These are phyloP conservation scores for Heliosperma pusillum DNA, from an alignment of 148 eudicot species.

Conservation along the genomic window DNA sequence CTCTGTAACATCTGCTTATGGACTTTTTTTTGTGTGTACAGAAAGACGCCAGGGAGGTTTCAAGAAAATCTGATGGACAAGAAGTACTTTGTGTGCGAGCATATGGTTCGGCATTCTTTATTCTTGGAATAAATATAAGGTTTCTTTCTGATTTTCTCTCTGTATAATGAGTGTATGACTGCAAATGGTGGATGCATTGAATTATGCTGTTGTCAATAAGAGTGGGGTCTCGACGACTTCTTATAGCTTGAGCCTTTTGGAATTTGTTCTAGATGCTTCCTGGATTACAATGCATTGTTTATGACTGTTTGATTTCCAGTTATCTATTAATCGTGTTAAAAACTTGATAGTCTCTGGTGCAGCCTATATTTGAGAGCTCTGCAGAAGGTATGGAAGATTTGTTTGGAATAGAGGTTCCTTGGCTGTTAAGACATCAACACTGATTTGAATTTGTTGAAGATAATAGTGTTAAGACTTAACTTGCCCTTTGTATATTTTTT, in stretches of 20 bases:
- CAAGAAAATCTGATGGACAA: slow-evolving; percentile 60
- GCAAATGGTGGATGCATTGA: neutral
- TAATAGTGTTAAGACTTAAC: neutral
- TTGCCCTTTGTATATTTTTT: neutral
- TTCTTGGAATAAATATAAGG: slow-evolving; percentile 93
- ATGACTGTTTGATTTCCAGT: neutral
- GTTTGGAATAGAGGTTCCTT: neutral
- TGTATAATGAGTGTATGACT: neutral
- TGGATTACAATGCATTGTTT: neutral
- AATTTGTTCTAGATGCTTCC: neutral
- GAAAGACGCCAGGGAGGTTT: slow-evolving; percentile 42
- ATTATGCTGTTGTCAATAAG: neutral
- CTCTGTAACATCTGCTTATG: slow-evolving; percentile 13
- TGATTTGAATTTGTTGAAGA: neutral
- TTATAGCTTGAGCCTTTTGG: neutral
- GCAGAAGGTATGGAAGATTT: neutral
- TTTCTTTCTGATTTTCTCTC: slow-evolving; percentile 23
- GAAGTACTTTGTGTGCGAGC: slow-evolving; percentile 90
- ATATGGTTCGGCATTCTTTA: slow-evolving; percentile 83
- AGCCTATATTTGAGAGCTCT: neutral
- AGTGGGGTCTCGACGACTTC: neutral
- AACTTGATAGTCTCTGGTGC: neutral
- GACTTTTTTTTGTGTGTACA: slow-evolving; percentile 32
- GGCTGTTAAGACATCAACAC: neutral
- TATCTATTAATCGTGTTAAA: neutral